Conservation (phyloP, 352 stramenopile species). For the Lagenidium giganteum region DNA sequence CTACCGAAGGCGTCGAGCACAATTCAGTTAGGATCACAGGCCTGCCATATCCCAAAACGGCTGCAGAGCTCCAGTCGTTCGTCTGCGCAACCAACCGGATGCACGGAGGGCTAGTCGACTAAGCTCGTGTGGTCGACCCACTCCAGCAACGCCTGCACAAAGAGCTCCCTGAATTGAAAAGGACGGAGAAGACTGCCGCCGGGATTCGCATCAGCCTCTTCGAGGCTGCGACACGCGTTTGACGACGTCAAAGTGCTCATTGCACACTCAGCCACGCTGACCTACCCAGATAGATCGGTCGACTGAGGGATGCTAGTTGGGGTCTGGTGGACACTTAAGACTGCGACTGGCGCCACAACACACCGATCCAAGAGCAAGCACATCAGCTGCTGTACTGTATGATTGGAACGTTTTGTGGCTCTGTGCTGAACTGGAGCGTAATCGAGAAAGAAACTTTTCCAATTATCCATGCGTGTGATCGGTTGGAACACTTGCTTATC, state of each 20-base stretch:
- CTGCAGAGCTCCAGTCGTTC: no score
- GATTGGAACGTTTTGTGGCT: conserved; percentile 11
- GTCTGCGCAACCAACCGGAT: no score
- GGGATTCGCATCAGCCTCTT: background rate
- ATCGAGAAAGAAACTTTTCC: conserved; percentile 22
- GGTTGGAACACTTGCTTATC: conserved; percentile 15
- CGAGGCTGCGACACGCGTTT: background rate
- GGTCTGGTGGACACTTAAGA: no score
- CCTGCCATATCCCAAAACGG: no score
- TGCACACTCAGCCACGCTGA: background rate
- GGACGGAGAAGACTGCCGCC: background rate
- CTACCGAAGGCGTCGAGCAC: no score
- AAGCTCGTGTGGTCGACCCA: conserved; percentile 3
- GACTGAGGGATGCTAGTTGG: conserved; percentile 9
- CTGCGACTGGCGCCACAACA: background rate
- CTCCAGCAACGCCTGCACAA: conserved; percentile 3
- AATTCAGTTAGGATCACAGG: no score
- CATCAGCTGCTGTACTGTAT: conserved; percentile 13
- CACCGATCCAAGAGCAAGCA: conserved; percentile 10
- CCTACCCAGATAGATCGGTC: conserved; percentile 1
- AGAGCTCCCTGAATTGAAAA: background rate
- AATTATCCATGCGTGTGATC: conserved; percentile 15
- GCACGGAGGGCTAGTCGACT: conserved; percentile 1
- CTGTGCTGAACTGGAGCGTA: conserved; percentile 13
- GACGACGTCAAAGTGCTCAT: background rate